Conservation (phyloP, 768 basidiomycete species). For the Serendipita sp. region DNA sequence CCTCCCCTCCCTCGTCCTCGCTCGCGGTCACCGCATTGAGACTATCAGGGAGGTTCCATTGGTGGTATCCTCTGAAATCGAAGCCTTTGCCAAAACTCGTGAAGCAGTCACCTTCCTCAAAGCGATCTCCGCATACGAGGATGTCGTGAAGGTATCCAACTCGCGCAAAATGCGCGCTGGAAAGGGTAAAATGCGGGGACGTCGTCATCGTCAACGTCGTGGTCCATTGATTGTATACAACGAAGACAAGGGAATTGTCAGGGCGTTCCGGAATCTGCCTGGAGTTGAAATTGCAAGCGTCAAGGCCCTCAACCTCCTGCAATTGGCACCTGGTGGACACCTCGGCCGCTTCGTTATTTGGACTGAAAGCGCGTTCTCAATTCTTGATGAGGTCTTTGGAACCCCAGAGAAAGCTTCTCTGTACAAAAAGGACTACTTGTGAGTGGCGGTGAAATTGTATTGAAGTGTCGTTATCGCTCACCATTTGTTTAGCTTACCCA, state of each 20-base stretch:
- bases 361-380: conserved; percentile 86
- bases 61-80: conserved; percentile 61
- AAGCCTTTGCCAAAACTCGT: conserved; percentile 92
- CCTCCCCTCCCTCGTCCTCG: conserved; percentile 93
- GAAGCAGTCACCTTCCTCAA: conserved; percentile 91
- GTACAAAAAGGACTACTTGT: conserved; percentile 85
- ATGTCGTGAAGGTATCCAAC: conserved; percentile 94
- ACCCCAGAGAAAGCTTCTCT: conserved; percentile 78
- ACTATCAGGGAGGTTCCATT: conserved; percentile 92
- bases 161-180: conserved; percentile 93
- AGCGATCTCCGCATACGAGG: conserved; percentile 71
- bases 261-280: conserved; percentile 97
- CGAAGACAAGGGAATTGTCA: conserved; percentile 93
- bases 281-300: conserved; percentile 97
- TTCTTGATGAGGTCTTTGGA: conserved; percentile 90
- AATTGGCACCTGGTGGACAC: conserved; percentile 98
- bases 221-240: conserved; percentile 95
- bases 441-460: conserved; percentile 16
- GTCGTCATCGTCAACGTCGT: conserved; percentile 90
- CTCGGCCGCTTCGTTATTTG: conserved; percentile 98
- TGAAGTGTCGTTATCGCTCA: neutral
- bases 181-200: conserved; percentile 93
- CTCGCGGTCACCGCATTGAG: conserved; percentile 98
- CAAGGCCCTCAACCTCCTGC: conserved; percentile 85
- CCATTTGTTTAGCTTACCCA: conserved; percentile 49